Conservation (phyloP, 2,329 filamentous ascomycete genomes). For the Aspergillus aculeatus region DNA sequence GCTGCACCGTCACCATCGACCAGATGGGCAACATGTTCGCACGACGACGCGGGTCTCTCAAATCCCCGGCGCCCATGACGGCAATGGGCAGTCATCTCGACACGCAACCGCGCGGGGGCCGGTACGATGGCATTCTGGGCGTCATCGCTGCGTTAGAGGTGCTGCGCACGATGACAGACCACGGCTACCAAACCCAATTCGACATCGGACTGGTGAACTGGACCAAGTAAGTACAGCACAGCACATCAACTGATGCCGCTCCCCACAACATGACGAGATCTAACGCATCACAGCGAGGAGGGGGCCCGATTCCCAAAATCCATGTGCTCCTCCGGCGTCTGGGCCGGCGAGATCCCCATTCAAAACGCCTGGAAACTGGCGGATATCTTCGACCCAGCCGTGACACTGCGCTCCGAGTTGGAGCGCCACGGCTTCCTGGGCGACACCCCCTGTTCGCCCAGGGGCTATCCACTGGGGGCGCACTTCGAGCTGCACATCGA, state of each 20-base stretch:
- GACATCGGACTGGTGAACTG: conserved; percentile 67
- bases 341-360: conserved; percentile 63
- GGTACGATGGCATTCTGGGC: conserved; percentile 74
- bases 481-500: conserved; percentile 83
- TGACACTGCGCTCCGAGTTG: conserved; percentile 63
- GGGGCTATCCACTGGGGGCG: conserved; percentile 63
- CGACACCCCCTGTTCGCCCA: conserved; percentile 50
- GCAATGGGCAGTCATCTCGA: conserved; percentile 49
- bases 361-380: conserved; percentile 58
- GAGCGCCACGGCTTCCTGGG: conserved; percentile 68
- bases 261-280: background rate
- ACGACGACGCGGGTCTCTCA: conserved; percentile 17
- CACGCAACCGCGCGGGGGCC: conserved; percentile 32
- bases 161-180: conserved; percentile 64
- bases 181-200: conserved; percentile 62
- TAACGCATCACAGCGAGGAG: conserved; percentile 60
- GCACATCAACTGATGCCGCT: background rate
- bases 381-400: conserved; percentile 56
- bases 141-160: conserved; percentile 69
- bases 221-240: conserved; percentile 44
- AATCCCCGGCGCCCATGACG: conserved; percentile 28
- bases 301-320: conserved; percentile 73
- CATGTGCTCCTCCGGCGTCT: conserved; percentile 72
- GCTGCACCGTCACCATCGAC: conserved; percentile 64
- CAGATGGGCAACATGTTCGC: conserved; percentile 52